A percentile compares a stretch with the other conserved stretches of the same genome.
Conservation (phyloP, 495 filamentous ascomycete genomes). For the Coniosporium apollinis region DNA sequence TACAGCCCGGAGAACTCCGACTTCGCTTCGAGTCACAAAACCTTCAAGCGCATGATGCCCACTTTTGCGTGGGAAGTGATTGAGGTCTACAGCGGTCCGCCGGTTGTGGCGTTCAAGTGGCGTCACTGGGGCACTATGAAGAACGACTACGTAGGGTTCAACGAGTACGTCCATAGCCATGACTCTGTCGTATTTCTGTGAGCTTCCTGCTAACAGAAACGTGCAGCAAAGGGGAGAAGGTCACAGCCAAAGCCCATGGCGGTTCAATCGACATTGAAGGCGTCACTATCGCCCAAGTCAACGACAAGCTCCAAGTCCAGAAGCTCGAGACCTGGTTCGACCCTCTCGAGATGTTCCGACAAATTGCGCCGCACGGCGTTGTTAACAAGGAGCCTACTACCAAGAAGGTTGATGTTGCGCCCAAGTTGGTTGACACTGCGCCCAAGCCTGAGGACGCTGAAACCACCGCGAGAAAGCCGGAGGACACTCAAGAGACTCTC, state of each 20-base stretch:
- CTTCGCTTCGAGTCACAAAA: constrained; percentile 45
- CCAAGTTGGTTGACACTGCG: not conserved
- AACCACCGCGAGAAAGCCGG: not conserved
- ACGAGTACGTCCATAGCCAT: constrained; percentile 28
- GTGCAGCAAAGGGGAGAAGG: constrained; percentile 39
- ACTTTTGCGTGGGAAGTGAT: constrained; percentile 53
- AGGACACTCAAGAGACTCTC: not conserved
- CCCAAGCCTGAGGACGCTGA: not conserved
- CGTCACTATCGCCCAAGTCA: constrained; percentile 40
- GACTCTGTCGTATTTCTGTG: constrained; percentile 1
- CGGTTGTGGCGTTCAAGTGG: constrained; percentile 43
- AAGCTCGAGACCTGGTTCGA: constrained; percentile 47
- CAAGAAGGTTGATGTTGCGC: constrained; percentile 6
- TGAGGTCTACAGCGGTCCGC: constrained; percentile 46
- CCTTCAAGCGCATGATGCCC: constrained; percentile 54
- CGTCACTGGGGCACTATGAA: constrained; percentile 49
- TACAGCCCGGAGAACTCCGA: constrained; percentile 40
- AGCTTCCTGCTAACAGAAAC: constrained; percentile 1
- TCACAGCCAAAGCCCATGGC: constrained; percentile 37
- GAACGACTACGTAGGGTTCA: constrained; percentile 44
- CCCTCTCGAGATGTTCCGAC: constrained; percentile 47
- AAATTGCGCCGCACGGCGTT: constrained; percentile 34
- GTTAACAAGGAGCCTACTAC: constrained; percentile 23
- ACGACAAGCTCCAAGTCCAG: constrained; percentile 38
- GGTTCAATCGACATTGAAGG: constrained; percentile 35